Conservation (phyloP, 208 protist species). For the Trypanosoma mega region DNA sequence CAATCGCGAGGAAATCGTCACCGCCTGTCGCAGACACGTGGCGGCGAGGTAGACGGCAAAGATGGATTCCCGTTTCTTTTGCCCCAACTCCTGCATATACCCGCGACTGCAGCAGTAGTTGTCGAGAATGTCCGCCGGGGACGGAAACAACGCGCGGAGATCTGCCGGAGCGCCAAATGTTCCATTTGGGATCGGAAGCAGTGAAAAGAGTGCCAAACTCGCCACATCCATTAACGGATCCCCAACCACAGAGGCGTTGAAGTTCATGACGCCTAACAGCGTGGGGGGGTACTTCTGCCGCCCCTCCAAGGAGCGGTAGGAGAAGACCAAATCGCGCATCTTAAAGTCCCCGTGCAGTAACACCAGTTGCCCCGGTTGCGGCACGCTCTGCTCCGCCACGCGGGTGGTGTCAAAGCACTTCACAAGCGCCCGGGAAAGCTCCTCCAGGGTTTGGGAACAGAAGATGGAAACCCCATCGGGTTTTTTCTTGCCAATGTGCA, state of each 20-base stretch:
- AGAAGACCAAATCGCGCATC: constrained; percentile 54
- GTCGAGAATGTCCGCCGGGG: constrained; percentile 53
- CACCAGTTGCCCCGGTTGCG: constrained; percentile 49
- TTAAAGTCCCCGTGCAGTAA: constrained; percentile 66
- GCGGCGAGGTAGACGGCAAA: constrained; percentile 73
- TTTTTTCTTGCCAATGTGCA: constrained; percentile 3
- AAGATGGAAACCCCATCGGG: constrained; percentile 24
- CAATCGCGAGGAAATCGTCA: constrained; percentile 31
- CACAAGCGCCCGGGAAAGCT: constrained; percentile 31
- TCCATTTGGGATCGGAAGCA: constrained; percentile 44
- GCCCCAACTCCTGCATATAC: constrained; percentile 65
- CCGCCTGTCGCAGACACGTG: constrained; percentile 50
- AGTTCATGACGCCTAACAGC: constrained; percentile 51
- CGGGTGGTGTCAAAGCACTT: constrained; percentile 58
- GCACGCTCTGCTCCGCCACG: constrained; percentile 46
- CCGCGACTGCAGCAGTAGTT: constrained; percentile 64
- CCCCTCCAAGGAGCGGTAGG: constrained; percentile 72
- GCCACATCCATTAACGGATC: constrained; percentile 76
- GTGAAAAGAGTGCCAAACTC: constrained; percentile 47
- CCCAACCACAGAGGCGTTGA: constrained; percentile 43
- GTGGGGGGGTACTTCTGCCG: constrained; percentile 68
- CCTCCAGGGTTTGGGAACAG: constrained; percentile 37
- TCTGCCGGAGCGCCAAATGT: constrained; percentile 44
- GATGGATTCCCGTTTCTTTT: constrained; percentile 51
- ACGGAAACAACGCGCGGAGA: constrained; percentile 55